phyloP scores from a whole-genome alignment of 2,329 filamentous ascomycete genomes.

The Pseudonectria foliicola region DNA sequence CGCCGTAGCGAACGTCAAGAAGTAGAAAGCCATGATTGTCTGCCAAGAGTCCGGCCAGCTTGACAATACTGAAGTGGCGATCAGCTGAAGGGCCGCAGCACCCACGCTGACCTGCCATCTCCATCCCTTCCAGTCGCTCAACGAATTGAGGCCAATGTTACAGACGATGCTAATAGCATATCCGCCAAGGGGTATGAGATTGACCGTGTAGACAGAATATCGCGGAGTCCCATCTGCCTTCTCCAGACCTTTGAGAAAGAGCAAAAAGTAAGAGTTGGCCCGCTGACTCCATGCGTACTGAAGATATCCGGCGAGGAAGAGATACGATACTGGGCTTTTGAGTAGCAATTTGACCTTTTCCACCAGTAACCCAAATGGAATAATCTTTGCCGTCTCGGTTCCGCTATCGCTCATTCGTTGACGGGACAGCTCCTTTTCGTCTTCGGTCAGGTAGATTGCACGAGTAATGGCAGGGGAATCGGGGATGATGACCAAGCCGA shows the following conservation, averaged over 20 bases:
- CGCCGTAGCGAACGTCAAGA: slow-evolving; percentile 29
- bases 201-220: slow-evolving; percentile 37
- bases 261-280: slow-evolving; percentile 28
- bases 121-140: slow-evolving; percentile 37
- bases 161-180: slow-evolving; percentile 35
- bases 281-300: slow-evolving; percentile 29
- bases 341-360: slow-evolving; percentile 12
- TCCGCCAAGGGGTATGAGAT: slow-evolving; percentile 40
- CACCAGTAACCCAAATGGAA: slow-evolving; percentile 9
- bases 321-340: slow-evolving; percentile 15
- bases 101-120: slow-evolving; percentile 49
- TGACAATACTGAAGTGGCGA: slow-evolving; percentile 24
- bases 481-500: slow-evolving; percentile 14
- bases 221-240: slow-evolving; percentile 9
- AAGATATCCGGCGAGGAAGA: slow-evolving; percentile 27
- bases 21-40: slow-evolving; percentile 27
- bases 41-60: slow-evolving; percentile 14
- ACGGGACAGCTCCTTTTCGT: slow-evolving; percentile 9
- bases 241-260: slow-evolving; percentile 26
- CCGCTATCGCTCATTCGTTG: slow-evolving; percentile 13
- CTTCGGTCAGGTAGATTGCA: slow-evolving; percentile 9
- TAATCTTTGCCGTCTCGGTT: slow-evolving; percentile 12
- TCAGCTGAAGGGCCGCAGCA: slow-evolving; percentile 32
- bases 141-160: slow-evolving; percentile 46
- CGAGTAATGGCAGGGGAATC: slow-evolving; percentile 15